Evolutionary conservation across 352 stramenopile genomes (phyloP).

Genomic region (Saprolegnia diclina): DNA sequence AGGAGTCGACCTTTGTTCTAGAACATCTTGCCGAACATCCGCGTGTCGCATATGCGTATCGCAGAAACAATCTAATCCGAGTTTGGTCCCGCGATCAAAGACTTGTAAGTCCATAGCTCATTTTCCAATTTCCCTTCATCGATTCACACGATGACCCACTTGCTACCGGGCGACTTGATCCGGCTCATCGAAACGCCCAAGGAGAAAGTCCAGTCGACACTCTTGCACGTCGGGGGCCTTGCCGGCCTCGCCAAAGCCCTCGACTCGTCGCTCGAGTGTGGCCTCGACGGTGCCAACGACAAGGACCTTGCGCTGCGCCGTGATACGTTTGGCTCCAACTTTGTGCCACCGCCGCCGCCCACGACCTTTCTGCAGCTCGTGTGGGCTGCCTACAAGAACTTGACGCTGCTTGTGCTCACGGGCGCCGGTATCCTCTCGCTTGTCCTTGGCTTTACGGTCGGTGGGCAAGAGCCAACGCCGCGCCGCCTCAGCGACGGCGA

Average conservation of each 20-base stretch:
- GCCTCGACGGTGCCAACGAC: slow-evolving; percentile 44
- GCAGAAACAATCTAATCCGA: not conserved
- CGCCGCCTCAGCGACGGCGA: not conserved
- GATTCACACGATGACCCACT: slow-evolving; percentile 14
- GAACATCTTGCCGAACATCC: not conserved
- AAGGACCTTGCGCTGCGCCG: slow-evolving; percentile 42
- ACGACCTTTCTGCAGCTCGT: slow-evolving; percentile 67
- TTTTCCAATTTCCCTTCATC: not conserved
- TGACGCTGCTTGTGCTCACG: slow-evolving; percentile 61
- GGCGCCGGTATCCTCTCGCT: slow-evolving; percentile 53
- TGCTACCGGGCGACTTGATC: slow-evolving; percentile 51
- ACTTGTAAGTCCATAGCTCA: no score
- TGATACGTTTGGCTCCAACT: slow-evolving; percentile 56
- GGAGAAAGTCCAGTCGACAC: slow-evolving; percentile 44
- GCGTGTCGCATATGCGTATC: not conserved
- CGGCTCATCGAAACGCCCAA: slow-evolving; percentile 55
- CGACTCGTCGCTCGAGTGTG: slow-evolving; percentile 39
- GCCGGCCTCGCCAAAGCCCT: slow-evolving; percentile 43
- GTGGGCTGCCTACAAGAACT: slow-evolving; percentile 76
- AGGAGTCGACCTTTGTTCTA: not conserved
- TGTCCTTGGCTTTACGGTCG: slow-evolving; percentile 42
- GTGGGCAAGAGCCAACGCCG: slow-evolving; percentile 40
- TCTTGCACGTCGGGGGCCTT: slow-evolving; percentile 45
- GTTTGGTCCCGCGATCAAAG: not conserved
- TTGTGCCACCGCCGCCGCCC: slow-evolving; percentile 43